These are phyloP conservation scores for Podosphaera leucotricha DNA, from an alignment of 2,329 filamentous ascomycete genomes.

Conservation along the genomic window DNA sequence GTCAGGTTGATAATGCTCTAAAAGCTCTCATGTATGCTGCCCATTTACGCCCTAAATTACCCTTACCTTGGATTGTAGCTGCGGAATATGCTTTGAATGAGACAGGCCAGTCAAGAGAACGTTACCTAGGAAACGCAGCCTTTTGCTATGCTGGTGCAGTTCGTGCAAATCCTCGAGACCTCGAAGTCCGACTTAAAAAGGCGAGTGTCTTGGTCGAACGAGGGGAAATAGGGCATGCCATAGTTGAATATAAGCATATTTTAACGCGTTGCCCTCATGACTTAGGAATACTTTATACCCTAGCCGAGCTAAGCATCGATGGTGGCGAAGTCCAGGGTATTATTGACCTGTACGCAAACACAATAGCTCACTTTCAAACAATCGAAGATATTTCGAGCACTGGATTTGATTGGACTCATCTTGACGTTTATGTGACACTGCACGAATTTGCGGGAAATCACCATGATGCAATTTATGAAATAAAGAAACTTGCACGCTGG, in stretches of 20 bases:
- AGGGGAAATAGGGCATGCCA: slow-evolving; percentile 28
- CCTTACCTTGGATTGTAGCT: slow-evolving; percentile 30
- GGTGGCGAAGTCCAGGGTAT: slow-evolving; percentile 14
- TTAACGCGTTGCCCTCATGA: slow-evolving; percentile 26
- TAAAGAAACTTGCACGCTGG: slow-evolving; percentile 60
- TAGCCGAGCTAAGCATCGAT: slow-evolving; percentile 17
- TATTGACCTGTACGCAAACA: slow-evolving; percentile 15
- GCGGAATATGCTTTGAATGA: slow-evolving; percentile 4
- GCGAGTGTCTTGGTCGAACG: slow-evolving; percentile 32
- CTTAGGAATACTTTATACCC: slow-evolving; percentile 15
- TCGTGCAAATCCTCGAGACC: slow-evolving; percentile 26
- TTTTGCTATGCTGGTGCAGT: slow-evolving; percentile 37
- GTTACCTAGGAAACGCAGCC: slow-evolving; percentile 23
- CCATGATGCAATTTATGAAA: slow-evolving; percentile 38
- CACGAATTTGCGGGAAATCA: slow-evolving; percentile 41
- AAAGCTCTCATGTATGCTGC: slow-evolving; percentile 37
- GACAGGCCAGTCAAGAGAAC: neutral
- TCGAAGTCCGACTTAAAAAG: slow-evolving; percentile 34
- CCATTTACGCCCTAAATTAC: slow-evolving; percentile 36
- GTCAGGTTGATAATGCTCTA: slow-evolving; percentile 31
- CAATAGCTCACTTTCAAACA: slow-evolving; percentile 12
- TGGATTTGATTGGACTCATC: slow-evolving; percentile 43
- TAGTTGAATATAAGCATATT: slow-evolving; percentile 31
- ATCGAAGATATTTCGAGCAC: slow-evolving; percentile 2
- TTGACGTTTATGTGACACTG: slow-evolving; percentile 68